Evolutionary conservation across 768 basidiomycete species (phyloP).

Genomic region (Terana coerulea): DNA sequence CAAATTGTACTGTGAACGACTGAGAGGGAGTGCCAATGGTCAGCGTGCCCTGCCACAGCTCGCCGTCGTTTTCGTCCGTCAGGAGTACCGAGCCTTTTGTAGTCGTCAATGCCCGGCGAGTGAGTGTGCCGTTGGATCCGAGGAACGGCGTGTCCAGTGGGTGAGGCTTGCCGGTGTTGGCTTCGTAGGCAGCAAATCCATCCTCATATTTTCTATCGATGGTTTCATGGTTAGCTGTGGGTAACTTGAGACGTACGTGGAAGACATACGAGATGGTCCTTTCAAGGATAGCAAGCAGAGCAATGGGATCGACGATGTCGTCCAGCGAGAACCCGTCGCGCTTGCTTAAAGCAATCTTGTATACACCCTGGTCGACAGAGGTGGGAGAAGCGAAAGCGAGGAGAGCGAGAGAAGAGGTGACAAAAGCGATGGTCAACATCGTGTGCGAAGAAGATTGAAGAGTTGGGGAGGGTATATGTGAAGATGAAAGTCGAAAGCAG

Average conservation of each 20-base stretch:
- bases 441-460: neutral
- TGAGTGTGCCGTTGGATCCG: neutral
- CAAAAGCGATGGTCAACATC: conserved; percentile 14
- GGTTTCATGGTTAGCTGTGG: neutral
- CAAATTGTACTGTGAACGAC: conserved; percentile 36
- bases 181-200: conserved; percentile 8
- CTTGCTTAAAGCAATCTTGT: conserved; percentile 1
- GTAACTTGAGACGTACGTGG: neutral
- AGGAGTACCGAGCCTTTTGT: conserved; percentile 16
- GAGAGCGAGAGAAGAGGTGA: conserved; percentile 4
- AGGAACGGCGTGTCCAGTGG: neutral
- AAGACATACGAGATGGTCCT: neutral
- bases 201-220: conserved; percentile 6
- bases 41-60: conserved; percentile 35
- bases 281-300: neutral
- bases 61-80: conserved; percentile 22
- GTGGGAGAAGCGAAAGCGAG: neutral
- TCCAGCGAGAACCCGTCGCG: conserved; percentile 4
- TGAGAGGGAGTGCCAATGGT: conserved; percentile 34
- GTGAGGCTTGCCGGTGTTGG: conserved; percentile 9
- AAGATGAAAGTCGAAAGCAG: neutral
- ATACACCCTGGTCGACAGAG: neutral
- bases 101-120: conserved; percentile 14
- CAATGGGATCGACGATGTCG: neutral
- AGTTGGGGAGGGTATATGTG: neutral